Evolutionary conservation across 371 early-diverging fungal genomes (phyloP).

Genomic region (Zopfochytrium polystomum): DNA sequence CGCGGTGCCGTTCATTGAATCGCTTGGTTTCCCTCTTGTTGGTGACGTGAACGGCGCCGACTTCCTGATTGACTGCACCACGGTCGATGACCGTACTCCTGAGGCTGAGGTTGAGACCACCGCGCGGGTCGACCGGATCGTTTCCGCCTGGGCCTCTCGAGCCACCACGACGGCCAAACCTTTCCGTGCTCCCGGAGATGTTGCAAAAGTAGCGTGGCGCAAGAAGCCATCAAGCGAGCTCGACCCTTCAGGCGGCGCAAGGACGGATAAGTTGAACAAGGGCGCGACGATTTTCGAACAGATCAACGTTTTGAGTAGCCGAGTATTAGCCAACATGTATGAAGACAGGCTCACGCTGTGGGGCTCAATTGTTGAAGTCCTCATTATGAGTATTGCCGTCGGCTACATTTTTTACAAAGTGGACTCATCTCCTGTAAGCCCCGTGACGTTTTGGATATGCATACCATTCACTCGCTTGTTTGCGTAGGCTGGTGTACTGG

Average conservation of each 20-base stretch:
- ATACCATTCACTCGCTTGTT: conserved; percentile 3
- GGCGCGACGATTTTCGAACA: conserved; percentile 32
- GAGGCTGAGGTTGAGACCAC: conserved; percentile 25
- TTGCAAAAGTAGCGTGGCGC: not conserved
- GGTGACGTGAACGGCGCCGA: conserved; percentile 40
- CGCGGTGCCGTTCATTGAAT: conserved; percentile 38
- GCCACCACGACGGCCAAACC: not conserved
- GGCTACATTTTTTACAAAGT: conserved; percentile 35
- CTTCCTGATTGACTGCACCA: conserved; percentile 50
- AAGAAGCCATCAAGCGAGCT: too few relatives aligned
- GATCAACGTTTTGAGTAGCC: conserved; percentile 23
- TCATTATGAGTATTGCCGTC: conserved; percentile 28
- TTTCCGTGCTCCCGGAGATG: too few relatives aligned
- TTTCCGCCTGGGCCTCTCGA: conserved; percentile 22
- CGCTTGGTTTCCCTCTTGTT: conserved; percentile 33
- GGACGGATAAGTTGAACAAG: not conserved
- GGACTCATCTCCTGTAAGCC: conserved; percentile 12
- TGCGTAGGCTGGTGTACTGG: conserved; percentile 36
- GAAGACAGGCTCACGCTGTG: conserved; percentile 39
- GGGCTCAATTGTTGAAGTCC: conserved; percentile 36
- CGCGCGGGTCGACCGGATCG: conserved; percentile 21
- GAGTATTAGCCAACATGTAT: conserved; percentile 33
- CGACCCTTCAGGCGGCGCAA: too few relatives aligned
- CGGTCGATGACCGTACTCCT: conserved; percentile 34
- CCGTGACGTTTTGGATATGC: not conserved